Evolutionary conservation across 176 grass and related monocot genomes (phyloP).

Genomic region (Oryza brachyantha): DNA sequence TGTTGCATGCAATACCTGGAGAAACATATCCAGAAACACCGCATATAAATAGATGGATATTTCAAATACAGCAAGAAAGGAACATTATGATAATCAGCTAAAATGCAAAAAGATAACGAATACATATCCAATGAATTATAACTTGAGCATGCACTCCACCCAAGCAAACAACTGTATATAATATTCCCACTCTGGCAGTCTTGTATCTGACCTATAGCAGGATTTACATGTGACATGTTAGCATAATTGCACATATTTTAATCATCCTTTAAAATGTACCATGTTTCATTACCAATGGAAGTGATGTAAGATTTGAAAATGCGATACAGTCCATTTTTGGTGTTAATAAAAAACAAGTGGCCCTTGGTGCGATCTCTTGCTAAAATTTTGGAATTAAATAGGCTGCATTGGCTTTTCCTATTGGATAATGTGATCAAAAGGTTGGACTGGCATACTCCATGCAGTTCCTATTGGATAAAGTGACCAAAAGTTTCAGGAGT

Average conservation of each 20-base stretch:
- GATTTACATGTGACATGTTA: neutral
- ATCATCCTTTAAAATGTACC: neutral
- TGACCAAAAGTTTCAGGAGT: neutral
- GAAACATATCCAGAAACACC: constrained; percentile 12
- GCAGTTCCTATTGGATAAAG: neutral
- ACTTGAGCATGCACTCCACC: constrained; percentile 1
- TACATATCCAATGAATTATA: constrained; percentile 12
- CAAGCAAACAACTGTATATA: constrained; percentile 3
- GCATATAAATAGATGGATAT: neutral
- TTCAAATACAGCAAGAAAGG: constrained; percentile 6
- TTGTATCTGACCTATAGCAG: constrained; percentile 7
- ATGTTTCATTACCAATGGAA: neutral
- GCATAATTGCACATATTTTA: neutral
- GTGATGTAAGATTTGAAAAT: neutral
- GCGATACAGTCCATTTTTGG: neutral
- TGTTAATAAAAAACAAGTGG: constrained; percentile 2
- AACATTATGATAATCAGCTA: constrained; percentile 2
- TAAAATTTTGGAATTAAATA: constrained; percentile 5
- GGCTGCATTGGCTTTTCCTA: neutral
- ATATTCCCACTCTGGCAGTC: neutral
- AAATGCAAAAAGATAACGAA: neutral
- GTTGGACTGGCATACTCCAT: neutral
- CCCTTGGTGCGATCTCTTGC: neutral
- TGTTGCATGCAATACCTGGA: constrained; percentile 86
- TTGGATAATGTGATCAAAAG: neutral